Conservation (phyloP, 805 yeast species). For the Yamadazyma akitaensis region DNA sequence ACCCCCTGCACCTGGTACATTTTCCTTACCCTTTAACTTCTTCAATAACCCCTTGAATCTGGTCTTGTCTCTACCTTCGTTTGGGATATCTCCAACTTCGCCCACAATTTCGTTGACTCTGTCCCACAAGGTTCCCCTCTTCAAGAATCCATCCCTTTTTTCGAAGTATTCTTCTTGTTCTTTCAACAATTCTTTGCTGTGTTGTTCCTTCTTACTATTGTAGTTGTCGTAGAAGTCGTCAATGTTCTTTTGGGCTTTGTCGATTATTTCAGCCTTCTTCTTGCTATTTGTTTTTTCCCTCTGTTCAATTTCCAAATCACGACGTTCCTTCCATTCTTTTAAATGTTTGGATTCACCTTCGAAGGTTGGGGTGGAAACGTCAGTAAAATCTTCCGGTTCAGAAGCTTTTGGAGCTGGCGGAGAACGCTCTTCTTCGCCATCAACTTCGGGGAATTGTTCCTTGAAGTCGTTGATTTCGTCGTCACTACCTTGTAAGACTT, state of each 20-base stretch:
- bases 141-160: slow-evolving; percentile 65
- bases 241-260: slow-evolving; percentile 75
- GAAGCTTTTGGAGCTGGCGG: slow-evolving; percentile 23
- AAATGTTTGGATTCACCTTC: slow-evolving; percentile 50
- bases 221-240: slow-evolving; percentile 92
- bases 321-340: slow-evolving; percentile 76
- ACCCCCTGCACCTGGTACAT: slow-evolving; percentile 77
- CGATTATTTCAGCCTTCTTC: slow-evolving; percentile 63
- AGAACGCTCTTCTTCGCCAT: slow-evolving; percentile 31
- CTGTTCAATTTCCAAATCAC: slow-evolving; percentile 72
- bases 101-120: slow-evolving; percentile 51
- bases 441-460: slow-evolving; percentile 62
- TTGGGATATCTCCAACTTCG: slow-evolving; percentile 41
- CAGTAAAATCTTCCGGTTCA: slow-evolving; percentile 17
- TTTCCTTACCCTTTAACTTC: slow-evolving; percentile 63
- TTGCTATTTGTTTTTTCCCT: slow-evolving; percentile 70
- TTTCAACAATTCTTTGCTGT: slow-evolving; percentile 55
- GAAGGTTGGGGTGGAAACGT: slow-evolving; percentile 3
- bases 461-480: slow-evolving; percentile 58
- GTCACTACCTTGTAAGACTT: slow-evolving; percentile 38
- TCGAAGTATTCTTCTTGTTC: slow-evolving; percentile 71
- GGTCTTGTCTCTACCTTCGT: slow-evolving; percentile 57
- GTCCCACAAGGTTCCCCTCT: slow-evolving; percentile 55
- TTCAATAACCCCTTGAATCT: slow-evolving; percentile 64
- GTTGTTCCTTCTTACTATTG: slow-evolving; percentile 75